Evolutionary conservation across 1,284 basidiomycete species (phyloP).

Genomic region (Ustilago lituana): DNA sequence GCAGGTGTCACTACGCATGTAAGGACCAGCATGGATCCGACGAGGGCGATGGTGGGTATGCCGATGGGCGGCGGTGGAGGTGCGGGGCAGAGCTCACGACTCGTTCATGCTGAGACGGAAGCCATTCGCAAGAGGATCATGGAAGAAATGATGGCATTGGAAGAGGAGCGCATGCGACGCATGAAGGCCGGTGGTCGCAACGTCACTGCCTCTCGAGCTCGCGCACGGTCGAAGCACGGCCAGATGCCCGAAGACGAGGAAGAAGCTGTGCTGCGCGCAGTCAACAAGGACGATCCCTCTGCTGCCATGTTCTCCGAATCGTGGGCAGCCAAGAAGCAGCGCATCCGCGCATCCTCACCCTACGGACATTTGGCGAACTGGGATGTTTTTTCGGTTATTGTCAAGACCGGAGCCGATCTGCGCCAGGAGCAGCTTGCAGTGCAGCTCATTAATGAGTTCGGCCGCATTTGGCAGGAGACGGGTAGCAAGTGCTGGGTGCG

Average conservation of each 20-base stretch:
- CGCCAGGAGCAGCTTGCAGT: slow-evolving; percentile 97
- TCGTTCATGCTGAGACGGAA: slow-evolving; percentile 69
- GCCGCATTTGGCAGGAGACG: slow-evolving; percentile 87
- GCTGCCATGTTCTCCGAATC: slow-evolving; percentile 91
- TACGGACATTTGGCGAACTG: slow-evolving; percentile 89
- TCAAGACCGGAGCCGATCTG: slow-evolving; percentile 96
- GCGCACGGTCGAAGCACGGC: slow-evolving; percentile 70
- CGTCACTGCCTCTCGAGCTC: slow-evolving; percentile 22
- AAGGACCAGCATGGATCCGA: slow-evolving; percentile 21
- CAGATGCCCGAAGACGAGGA: slow-evolving; percentile 77
- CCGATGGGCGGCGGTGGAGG: slow-evolving; percentile 30
- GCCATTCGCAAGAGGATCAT: slow-evolving; percentile 95
- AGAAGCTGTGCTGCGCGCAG: slow-evolving; percentile 81
- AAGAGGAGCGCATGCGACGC: slow-evolving; percentile 93
- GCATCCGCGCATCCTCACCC: slow-evolving; percentile 89
- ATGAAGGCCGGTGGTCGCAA: slow-evolving; percentile 76
- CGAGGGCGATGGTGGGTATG: slow-evolving; percentile 16
- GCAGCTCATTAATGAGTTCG: slow-evolving; percentile 91
- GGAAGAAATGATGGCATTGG: slow-evolving; percentile 96
- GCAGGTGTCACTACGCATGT: slow-evolving; percentile 54
- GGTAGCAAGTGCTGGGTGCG: slow-evolving; percentile 61
- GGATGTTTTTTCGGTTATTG: slow-evolving; percentile 91
- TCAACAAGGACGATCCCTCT: slow-evolving; percentile 95
- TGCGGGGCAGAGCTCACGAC: slow-evolving; percentile 23
- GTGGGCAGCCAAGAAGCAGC: slow-evolving; percentile 92